Evolutionary conservation across 2,329 filamentous ascomycete species (phyloP), one percentile per base, ranked within the genome.

Genomic region (Cladosporium sp.): DNA sequence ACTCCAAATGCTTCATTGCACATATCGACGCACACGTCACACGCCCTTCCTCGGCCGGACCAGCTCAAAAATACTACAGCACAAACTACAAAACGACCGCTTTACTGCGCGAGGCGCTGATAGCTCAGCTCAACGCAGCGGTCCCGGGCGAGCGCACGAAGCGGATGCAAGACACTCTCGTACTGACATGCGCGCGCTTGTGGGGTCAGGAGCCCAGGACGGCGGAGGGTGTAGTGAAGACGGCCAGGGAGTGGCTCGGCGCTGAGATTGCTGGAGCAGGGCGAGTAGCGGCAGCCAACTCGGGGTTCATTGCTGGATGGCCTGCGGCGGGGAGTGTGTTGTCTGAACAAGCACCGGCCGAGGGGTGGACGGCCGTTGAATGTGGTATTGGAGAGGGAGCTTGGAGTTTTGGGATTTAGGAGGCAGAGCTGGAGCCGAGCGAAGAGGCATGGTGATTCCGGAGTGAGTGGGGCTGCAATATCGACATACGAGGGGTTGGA

Each of bases 251-350:
- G 71, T 89, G 86, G 64, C 91, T 92, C 97, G 7, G 92, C 87
- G 32, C 93, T 95, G 58, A 93, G 92, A 79, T 97, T 96, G 76
- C 97, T 93, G 48, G 91, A 83, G 70, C 88, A 89, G 7, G 90
- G 90, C 4, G 91, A 13, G 53, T 39, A 6, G 63, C 43, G n/a
- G 39, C 18, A 28, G 28, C 32, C 23, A 26, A 49, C 93, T 0
- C 91, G 92, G 0, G 93, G 92, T 74, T 97, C 97, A 73, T 97
- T 81, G 74, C 97, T 93, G 65, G 93, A 87, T 75, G 97, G 93
- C 65, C 97, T 89, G 65, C 97, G 91, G 13, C 86, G 89, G 34
- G 86, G 78, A 11, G 76, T 70, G 74, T 97, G 93, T 3, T 96
- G 81, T 70, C 89, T 84, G 2, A 78, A 78, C 2, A 97, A 83